These are phyloP conservation scores for Senna tora DNA, from an alignment of 306 rosid species.

Conservation along the genomic window DNA sequence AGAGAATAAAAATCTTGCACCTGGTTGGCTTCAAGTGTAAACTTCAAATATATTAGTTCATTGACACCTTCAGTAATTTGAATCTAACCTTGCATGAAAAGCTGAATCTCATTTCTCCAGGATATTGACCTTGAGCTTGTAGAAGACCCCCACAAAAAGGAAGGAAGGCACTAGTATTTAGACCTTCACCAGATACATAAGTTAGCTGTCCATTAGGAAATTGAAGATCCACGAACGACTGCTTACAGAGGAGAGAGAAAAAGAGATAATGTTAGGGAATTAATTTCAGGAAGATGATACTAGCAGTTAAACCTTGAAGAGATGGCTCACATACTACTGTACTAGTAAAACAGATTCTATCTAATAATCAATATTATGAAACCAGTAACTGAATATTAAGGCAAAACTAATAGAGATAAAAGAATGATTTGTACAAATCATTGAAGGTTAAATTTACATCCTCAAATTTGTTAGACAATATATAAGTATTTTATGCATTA, in stretches of 20 bases:
- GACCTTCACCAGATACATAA: constrained; percentile 93
- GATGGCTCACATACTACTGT: constrained; percentile 5
- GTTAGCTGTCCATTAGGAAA: constrained; percentile 97
- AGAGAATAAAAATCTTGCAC: constrained; percentile 15
- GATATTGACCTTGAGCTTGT: constrained; percentile 99
- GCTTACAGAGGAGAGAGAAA: constrained; percentile 33
- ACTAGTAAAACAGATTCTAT: background rate
- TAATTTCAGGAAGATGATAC: constrained; percentile 24
- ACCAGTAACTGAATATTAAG: background rate
- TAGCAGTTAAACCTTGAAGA: background rate
- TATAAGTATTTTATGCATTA: background rate
- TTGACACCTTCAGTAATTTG: constrained; percentile 17
- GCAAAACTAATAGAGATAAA: background rate
- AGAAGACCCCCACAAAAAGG: constrained; percentile 93
- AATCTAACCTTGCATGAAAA: constrained; percentile 88
- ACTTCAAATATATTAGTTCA: background rate
- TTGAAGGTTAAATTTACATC: background rate
- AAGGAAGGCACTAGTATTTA: constrained; percentile 83
- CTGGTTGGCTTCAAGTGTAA: constrained; percentile 1
- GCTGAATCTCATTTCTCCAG: constrained; percentile 99
- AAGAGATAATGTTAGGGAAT: constrained; percentile 10
- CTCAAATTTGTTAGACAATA: background rate
- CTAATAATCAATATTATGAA: background rate
- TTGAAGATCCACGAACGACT: constrained; percentile 98
- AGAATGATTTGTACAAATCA: background rate